These are phyloP conservation scores for Nicotiana knightiana DNA, from an alignment of 257 asterid genomes.

Conservation along the genomic window DNA sequence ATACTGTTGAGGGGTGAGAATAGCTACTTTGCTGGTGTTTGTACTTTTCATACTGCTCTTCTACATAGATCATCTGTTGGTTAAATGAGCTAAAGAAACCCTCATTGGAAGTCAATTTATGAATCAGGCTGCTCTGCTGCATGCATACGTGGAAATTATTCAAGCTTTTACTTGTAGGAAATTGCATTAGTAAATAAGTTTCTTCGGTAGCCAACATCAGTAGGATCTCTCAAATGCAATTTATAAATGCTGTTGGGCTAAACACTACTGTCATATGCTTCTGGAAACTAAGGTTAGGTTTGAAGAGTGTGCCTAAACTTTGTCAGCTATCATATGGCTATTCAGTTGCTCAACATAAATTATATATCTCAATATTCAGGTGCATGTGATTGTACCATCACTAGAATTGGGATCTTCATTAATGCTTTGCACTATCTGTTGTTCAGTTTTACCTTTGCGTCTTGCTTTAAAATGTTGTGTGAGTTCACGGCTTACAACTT, in stretches of 20 bases:
- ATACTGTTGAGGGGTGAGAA: background rate
- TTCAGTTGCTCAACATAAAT: background rate
- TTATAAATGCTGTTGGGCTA: background rate
- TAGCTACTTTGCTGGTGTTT: background rate
- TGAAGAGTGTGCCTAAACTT: background rate
- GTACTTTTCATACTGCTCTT: background rate
- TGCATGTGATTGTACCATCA: background rate
- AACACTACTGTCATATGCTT: background rate
- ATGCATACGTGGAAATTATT: background rate
- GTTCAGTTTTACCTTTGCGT: background rate
- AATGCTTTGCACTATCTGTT: slow-evolving; percentile 1
- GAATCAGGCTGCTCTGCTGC: background rate
- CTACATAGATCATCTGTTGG: background rate
- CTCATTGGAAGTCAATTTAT: background rate
- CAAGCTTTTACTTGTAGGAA: background rate
- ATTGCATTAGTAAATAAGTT: background rate
- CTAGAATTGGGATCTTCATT: background rate
- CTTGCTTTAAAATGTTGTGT: background rate
- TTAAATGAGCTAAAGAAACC: background rate
- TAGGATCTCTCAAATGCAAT: slow-evolving; percentile 2
- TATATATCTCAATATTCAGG: background rate
- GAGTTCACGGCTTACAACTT: background rate
- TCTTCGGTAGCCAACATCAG: background rate
- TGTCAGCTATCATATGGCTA: background rate
- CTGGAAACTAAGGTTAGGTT: background rate